Conservation (phyloP, 2,329 filamentous ascomycete species). For the Cladobotryum mycophilum region DNA sequence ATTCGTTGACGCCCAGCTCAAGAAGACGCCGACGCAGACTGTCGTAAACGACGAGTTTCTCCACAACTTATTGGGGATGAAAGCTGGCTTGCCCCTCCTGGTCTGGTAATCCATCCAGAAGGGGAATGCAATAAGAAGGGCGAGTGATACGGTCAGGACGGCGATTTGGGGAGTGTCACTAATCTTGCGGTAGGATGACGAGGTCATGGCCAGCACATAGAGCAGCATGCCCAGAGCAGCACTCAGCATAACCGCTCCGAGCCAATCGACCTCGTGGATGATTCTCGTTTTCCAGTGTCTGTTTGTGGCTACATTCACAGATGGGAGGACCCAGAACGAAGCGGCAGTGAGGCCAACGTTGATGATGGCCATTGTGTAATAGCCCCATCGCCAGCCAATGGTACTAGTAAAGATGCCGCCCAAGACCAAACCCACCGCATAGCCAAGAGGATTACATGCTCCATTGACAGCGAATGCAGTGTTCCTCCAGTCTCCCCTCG, state of each 20-base stretch:
- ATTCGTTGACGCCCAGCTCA: conserved; percentile 26
- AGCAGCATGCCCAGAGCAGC: conserved; percentile 42
- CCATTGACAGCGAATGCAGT: conserved; percentile 39
- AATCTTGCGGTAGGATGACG: conserved; percentile 22
- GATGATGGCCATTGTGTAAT: conserved; percentile 31
- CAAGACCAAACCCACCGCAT: conserved; percentile 42
- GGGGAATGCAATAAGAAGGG: too few relatives aligned
- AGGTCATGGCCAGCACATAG: conserved; percentile 44
- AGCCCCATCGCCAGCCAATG: conserved; percentile 41
- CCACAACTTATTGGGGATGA: too few relatives aligned
- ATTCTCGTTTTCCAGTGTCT: too few relatives aligned
- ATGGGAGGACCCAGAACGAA: conserved; percentile 14
- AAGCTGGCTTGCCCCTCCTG: too few relatives aligned
- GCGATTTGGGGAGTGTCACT: not conserved
- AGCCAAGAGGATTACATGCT: conserved; percentile 40
- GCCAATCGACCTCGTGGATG: conserved; percentile 43
- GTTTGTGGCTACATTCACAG: too few relatives aligned
- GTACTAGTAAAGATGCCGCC: conserved; percentile 43
- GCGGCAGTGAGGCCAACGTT: conserved; percentile 23
- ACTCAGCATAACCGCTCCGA: conserved; percentile 41
- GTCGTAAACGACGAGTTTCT: too few relatives aligned
- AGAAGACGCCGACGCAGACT: too few relatives aligned
- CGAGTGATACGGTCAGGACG: too few relatives aligned
- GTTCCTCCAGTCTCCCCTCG: conserved; percentile 31
- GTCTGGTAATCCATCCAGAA: too few relatives aligned